These are phyloP conservation scores for Aspergillus bridgeri DNA, from an alignment of 495 filamentous ascomycete species.

Conservation along the genomic window DNA sequence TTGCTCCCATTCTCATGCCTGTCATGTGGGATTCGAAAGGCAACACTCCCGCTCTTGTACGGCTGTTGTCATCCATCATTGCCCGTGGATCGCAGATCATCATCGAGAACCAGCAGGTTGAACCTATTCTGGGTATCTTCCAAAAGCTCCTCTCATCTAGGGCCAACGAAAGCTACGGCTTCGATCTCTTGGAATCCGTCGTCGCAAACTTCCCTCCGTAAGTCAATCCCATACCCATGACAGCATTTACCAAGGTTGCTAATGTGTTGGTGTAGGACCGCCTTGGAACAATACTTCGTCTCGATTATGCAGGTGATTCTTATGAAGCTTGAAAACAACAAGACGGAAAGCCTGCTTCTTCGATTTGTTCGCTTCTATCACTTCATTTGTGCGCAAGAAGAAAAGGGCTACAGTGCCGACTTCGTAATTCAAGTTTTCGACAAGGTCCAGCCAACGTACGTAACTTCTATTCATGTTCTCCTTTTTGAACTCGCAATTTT, in stretches of 20 bases:
- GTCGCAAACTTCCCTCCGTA: conserved; percentile 67
- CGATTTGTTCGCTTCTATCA: conserved; percentile 91
- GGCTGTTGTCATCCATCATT: conserved; percentile 80
- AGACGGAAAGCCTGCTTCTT: conserved; percentile 75
- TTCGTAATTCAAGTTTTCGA: conserved; percentile 82
- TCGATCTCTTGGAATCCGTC: conserved; percentile 83
- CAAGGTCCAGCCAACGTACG: conserved; percentile 68
- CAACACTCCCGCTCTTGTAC: conserved; percentile 85
- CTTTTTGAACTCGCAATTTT: conserved; percentile 14
- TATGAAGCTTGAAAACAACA: conserved; percentile 69
- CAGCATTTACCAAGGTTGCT: conserved; percentile 16
- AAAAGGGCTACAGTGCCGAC: conserved; percentile 81
- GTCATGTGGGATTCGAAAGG: conserved; percentile 83
- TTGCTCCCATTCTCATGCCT: conserved; percentile 70
- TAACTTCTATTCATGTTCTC: conserved; percentile 1
- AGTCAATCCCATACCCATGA: conserved; percentile 24
- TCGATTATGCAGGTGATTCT: conserved; percentile 79
- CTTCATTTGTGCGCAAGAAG: conserved; percentile 71
- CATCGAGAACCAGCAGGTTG: conserved; percentile 69
- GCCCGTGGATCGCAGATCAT: conserved; percentile 70
- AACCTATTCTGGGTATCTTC: conserved; percentile 84
- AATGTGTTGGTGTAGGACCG: conserved; percentile 39
- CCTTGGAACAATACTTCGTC: conserved; percentile 72
- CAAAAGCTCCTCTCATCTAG: conserved; percentile 76
- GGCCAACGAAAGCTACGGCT: conserved; percentile 73